Percentiles rank a stretch among this genome's conserved stretches.
Conservation (phyloP, 2,329 filamentous ascomycete genomes). For the Fusarium austroafricanum region DNA sequence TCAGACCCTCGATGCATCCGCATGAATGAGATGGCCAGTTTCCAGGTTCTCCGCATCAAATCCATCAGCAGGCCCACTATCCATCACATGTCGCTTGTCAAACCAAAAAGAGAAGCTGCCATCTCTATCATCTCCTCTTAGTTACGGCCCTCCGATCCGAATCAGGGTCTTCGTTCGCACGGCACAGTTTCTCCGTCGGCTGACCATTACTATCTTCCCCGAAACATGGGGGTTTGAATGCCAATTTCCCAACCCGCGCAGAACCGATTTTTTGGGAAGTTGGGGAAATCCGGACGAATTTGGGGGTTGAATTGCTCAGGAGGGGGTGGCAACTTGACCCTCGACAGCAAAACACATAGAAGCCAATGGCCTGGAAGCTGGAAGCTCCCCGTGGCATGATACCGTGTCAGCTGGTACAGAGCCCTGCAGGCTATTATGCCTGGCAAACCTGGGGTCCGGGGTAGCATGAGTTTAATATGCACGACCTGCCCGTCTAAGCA, state of each 20-base stretch:
- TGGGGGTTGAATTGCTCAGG: conserved; percentile 20
- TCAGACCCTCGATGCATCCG: conserved; percentile 38
- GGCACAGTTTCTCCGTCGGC: conserved; percentile 41
- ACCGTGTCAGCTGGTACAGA: conserved; percentile 30
- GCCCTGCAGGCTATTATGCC: conserved; percentile 21
- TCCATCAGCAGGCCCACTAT: conserved; percentile 38
- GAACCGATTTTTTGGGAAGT: conserved; percentile 34
- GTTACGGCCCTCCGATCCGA: conserved; percentile 41
- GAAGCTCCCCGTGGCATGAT: conserved; percentile 27
- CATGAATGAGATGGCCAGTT: conserved; percentile 33
- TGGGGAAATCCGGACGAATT: conserved; percentile 38
- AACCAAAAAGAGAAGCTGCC: conserved; percentile 33
- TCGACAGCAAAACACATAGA: conserved; percentile 17
- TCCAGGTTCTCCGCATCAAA: conserved; percentile 44
- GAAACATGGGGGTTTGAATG: conserved; percentile 18
- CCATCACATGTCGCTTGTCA: conserved; percentile 38
- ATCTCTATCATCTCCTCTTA: conserved; percentile 12
- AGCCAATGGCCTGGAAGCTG: conserved; percentile 13
- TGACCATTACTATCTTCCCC: conserved; percentile 28
- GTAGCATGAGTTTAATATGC: conserved; percentile 23
- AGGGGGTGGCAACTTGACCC: conserved; percentile 16
- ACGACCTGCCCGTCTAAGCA: conserved; percentile 17
- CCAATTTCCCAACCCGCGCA: conserved; percentile 10
- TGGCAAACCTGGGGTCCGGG: conserved; percentile 36
- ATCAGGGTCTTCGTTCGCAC: conserved; percentile 22